These are phyloP conservation scores for Aspergillus sp. DNA, from an alignment of 2,329 filamentous ascomycete genomes.

Conservation along the genomic window DNA sequence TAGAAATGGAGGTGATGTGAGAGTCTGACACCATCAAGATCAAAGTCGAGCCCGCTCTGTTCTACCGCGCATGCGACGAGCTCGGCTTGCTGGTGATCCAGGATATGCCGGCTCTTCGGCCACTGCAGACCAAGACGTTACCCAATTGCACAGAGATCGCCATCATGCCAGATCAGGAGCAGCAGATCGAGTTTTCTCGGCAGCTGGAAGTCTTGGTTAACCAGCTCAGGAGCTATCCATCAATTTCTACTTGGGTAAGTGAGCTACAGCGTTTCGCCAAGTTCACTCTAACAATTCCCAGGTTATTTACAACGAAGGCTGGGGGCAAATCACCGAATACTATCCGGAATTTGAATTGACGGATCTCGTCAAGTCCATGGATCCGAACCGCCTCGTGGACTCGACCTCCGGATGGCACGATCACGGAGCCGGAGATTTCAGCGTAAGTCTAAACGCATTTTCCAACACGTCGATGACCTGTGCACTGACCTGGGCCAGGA, in stretches of 20 bases:
- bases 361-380: constrained; percentile 47
- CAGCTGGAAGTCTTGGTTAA: constrained; percentile 55
- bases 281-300: constrained; percentile 10
- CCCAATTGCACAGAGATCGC: constrained; percentile 10
- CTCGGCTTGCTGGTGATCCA: constrained; percentile 60
- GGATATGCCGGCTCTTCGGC: constrained; percentile 58
- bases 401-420: constrained; percentile 59
- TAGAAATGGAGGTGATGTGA: too few species aligned
- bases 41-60: constrained; percentile 60
- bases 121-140: constrained; percentile 26
- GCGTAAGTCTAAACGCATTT: constrained; percentile 15
- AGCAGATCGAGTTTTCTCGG: constrained; percentile 58
- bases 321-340: constrained; percentile 50
- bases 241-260: constrained; percentile 56
- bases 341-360: constrained; percentile 53
- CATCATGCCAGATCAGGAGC: constrained; percentile 33
- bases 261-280: neutral
- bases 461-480: too few species aligned
- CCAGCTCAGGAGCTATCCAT: constrained; percentile 57
- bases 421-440: constrained; percentile 59
- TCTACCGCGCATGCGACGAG: constrained; percentile 60
- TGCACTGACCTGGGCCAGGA: constrained; percentile 35
- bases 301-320: constrained; percentile 65
- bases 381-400: constrained; percentile 58
- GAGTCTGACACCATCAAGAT: constrained; percentile 35